These are phyloP conservation scores for Aspergillus caelatus DNA, from an alignment of 2,329 filamentous ascomycete genomes.

Conservation along the genomic window DNA sequence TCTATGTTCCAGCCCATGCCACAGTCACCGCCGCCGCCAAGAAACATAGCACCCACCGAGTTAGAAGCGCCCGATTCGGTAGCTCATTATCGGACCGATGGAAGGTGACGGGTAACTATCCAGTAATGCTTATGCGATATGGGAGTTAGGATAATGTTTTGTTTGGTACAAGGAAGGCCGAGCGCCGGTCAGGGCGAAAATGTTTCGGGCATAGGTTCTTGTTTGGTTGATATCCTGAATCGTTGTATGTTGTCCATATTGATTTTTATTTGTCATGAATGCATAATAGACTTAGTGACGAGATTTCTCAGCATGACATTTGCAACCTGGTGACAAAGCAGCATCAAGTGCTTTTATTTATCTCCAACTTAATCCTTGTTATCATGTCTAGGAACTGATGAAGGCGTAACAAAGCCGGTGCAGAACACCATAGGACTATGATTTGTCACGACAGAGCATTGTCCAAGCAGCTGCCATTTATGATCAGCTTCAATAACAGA, in stretches of 20 bases:
- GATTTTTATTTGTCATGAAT: neutral
- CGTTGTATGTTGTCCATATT: neutral
- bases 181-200: neutral
- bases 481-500: neutral
- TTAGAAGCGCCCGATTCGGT: conserved; percentile 1
- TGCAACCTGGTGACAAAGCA: neutral
- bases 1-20: neutral
- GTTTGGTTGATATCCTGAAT: neutral
- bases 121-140: neutral
- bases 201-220: neutral
- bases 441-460: neutral
- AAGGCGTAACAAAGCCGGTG: neutral
- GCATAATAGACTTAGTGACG: neutral
- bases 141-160: neutral
- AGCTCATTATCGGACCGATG: neutral
- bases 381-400: neutral
- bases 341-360: neutral
- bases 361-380: neutral
- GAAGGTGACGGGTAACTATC: neutral
- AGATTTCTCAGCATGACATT: neutral
- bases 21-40: neutral
- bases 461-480: neutral
- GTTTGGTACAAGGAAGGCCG: neutral
- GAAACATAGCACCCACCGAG: neutral
- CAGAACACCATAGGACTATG: neutral